Conservation (phyloP, 306 rosid species). For the Medicago truncatula region DNA sequence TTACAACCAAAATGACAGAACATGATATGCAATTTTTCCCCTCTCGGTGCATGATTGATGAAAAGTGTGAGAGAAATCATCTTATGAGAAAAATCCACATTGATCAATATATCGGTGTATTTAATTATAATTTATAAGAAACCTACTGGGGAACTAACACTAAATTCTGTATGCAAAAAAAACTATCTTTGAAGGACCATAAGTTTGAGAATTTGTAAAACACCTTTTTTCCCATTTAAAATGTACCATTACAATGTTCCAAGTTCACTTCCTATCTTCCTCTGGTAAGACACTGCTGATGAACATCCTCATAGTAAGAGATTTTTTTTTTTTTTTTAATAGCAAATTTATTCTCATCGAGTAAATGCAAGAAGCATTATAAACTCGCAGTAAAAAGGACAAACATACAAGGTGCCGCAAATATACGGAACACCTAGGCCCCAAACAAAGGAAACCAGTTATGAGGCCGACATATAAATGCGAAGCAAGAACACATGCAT, state of each 20-base stretch:
- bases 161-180: slow-evolving; percentile 27
- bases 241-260: slow-evolving; percentile 13
- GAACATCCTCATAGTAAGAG: slow-evolving; percentile 27
- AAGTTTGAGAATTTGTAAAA: slow-evolving; percentile 11
- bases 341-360: too few species aligned
- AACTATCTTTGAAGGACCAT: not conserved
- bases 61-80: slow-evolving; percentile 28
- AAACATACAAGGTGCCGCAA: too few species aligned
- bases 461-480: too few species aligned
- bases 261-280: slow-evolving; percentile 6
- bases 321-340: too few species aligned
- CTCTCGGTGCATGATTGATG: slow-evolving; percentile 19
- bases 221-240: slow-evolving; percentile 7
- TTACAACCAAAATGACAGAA: slow-evolving; percentile 23
- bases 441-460: not conserved
- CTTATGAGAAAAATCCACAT: slow-evolving; percentile 8
- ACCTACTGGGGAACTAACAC: slow-evolving; percentile 1
- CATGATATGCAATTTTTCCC: slow-evolving; percentile 24
- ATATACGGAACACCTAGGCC: too few species aligned
- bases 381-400: too few species aligned
- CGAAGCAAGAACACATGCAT: too few species aligned
- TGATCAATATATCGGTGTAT: slow-evolving; percentile 10
- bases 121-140: slow-evolving; percentile 19
- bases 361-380: too few species aligned
- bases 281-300: slow-evolving; percentile 8